phyloP scores from a whole-genome alignment of 352 stramenopile species.

The Phytopythium oedochilum region DNA sequence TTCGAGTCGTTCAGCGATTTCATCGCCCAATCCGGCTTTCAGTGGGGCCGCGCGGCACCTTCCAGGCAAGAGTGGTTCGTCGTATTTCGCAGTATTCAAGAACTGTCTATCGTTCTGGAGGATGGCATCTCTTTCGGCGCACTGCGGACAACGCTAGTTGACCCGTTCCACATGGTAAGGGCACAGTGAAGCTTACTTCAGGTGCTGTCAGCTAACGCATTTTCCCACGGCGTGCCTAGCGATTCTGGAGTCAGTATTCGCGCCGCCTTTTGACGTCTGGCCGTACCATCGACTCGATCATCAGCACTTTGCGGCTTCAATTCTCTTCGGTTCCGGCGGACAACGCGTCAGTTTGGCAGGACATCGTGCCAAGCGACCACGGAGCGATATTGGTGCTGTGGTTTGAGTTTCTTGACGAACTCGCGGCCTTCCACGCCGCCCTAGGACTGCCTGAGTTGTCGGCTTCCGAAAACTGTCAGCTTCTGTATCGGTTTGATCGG shows the following conservation, averaged over 20 bases:
- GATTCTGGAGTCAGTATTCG: not conserved
- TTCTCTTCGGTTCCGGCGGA: not conserved
- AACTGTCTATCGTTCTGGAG: conserved; percentile 7
- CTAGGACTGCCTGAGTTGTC: conserved; percentile 7
- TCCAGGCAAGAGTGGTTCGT: conserved; percentile 36
- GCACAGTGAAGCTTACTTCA: not conserved
- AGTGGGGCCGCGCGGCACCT: not conserved
- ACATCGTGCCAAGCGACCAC: not conserved
- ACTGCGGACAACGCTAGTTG: conserved; percentile 32
- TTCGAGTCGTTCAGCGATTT: not conserved
- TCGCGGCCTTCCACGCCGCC: conserved; percentile 18
- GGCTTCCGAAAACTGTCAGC: conserved; percentile 21
- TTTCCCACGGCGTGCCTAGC: not conserved
- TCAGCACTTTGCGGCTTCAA: not conserved
- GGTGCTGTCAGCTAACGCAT: not conserved
- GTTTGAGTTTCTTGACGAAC: conserved; percentile 15
- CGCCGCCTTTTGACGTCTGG: not conserved
- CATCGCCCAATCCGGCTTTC: not conserved
- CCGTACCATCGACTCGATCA: not conserved
- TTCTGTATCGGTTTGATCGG: conserved; percentile 40
- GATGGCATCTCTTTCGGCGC: conserved; percentile 16
- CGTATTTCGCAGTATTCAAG: conserved; percentile 27
- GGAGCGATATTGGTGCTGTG: conserved; percentile 5
- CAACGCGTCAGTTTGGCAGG: not conserved
- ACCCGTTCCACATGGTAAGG: conserved; percentile 37